A percentile compares a stretch with the other conserved stretches of the same genome.
Conservation (phyloP, 192 early-diverging fungal species). For the Coemansia aciculifera region DNA sequence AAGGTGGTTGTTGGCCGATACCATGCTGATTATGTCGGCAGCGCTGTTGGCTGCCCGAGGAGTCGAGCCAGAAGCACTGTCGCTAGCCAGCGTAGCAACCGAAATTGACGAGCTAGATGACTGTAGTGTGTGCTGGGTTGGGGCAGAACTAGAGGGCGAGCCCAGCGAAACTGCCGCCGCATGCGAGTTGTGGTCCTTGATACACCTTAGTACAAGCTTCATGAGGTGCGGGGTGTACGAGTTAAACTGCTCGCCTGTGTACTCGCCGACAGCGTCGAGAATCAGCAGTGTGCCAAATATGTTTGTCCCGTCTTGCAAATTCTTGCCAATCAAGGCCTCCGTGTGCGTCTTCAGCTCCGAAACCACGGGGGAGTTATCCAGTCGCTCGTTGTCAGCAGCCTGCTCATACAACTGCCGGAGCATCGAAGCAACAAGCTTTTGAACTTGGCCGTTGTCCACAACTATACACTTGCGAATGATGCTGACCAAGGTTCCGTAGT, state of each 20-base stretch:
- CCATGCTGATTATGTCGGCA: constrained; percentile 27
- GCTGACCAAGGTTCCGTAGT: constrained; percentile 36
- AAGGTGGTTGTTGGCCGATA: constrained; percentile 32
- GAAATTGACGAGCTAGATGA: constrained; percentile 18
- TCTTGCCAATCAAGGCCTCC: constrained; percentile 67
- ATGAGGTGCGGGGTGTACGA: constrained; percentile 73
- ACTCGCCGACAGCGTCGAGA: constrained; percentile 65
- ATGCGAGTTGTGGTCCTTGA: constrained; percentile 76
- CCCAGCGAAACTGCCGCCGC: constrained; percentile 17
- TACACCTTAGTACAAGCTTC: constrained; percentile 80
- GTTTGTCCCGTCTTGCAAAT: constrained; percentile 64
- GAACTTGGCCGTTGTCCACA: constrained; percentile 72
- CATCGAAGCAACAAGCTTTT: constrained; percentile 69
- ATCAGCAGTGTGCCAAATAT: constrained; percentile 67
- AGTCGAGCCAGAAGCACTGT: not conserved
- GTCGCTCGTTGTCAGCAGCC: constrained; percentile 49
- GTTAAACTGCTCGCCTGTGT: constrained; percentile 68
- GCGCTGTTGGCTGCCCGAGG: constrained; percentile 15
- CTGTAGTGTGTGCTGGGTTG: constrained; percentile 22
- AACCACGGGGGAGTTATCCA: constrained; percentile 26
- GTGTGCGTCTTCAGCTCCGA: constrained; percentile 61
- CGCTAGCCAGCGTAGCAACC: constrained; percentile 11
- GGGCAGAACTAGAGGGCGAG: constrained; percentile 8
- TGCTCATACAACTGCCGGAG: constrained; percentile 70
- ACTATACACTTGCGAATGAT: constrained; percentile 58